These are phyloP conservation scores for Cicer bijugum DNA, from an alignment of 306 rosid genomes.

Conservation along the genomic window DNA sequence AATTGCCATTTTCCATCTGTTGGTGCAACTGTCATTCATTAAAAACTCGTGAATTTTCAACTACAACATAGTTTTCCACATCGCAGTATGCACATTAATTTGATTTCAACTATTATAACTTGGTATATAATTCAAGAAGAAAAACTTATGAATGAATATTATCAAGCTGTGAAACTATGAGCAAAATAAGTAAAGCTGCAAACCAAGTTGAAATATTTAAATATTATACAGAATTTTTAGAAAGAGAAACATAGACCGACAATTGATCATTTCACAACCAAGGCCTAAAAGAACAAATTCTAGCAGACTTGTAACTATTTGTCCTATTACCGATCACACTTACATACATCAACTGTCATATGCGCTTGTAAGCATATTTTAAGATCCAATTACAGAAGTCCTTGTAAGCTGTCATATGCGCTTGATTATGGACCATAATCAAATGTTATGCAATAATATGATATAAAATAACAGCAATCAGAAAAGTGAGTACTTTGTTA, in stretches of 20 bases:
- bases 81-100: not conserved
- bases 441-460: not conserved
- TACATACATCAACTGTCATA: not conserved
- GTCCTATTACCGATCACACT: not conserved
- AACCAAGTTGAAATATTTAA: not conserved
- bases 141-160: not conserved
- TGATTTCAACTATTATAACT: conserved; percentile 3
- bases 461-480: not conserved
- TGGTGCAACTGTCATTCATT: conserved; percentile 56
- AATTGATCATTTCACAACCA: conserved; percentile 1
- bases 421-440: not conserved
- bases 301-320: not conserved
- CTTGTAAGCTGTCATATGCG: conserved; percentile 7
- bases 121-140: not conserved
- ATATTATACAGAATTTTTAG: not conserved
- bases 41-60: not conserved
- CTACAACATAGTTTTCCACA: too few relatives aligned
- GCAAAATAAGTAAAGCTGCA: conserved; percentile 4
- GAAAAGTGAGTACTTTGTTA: not conserved
- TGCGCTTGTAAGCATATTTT: not conserved
- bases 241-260: not conserved
- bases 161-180: not conserved
- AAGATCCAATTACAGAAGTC: not conserved
- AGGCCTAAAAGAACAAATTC: not conserved
- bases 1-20: conserved; percentile 66